These are phyloP conservation scores for Papiliotrema flavescens DNA, from an alignment of 1,284 basidiomycete species.

Conservation along the genomic window DNA sequence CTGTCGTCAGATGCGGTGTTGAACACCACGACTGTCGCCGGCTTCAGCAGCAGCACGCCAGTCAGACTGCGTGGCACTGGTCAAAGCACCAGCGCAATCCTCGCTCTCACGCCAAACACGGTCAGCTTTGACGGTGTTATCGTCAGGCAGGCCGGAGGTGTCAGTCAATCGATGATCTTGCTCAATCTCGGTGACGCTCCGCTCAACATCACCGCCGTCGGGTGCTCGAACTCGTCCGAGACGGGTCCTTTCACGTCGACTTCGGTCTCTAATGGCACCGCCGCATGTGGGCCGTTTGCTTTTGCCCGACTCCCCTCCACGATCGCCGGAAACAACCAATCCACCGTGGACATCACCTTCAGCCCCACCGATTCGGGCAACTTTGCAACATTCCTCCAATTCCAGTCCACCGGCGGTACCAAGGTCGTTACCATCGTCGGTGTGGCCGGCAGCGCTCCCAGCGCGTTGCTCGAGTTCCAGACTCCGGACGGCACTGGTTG, in stretches of 20 bases:
- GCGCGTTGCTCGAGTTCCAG: slow-evolving; percentile 10
- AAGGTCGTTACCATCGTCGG: slow-evolving; percentile 8
- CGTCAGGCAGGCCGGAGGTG: slow-evolving; percentile 8
- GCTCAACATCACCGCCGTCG: slow-evolving; percentile 7
- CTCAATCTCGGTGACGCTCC: slow-evolving; percentile 7
- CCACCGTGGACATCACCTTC: slow-evolving; percentile 7
- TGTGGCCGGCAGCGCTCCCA: slow-evolving; percentile 8
- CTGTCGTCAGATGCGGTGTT: slow-evolving; percentile 10
- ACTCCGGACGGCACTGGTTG: slow-evolving; percentile 9
- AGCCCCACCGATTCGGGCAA: slow-evolving; percentile 9
- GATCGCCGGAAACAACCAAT: slow-evolving; percentile 10
- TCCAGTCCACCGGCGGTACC: slow-evolving; percentile 5
- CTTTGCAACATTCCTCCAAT: slow-evolving; percentile 8
- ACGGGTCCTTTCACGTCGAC: slow-evolving; percentile 8
- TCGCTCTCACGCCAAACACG: slow-evolving; percentile 9
- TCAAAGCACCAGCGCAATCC: slow-evolving; percentile 9
- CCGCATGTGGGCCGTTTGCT: slow-evolving; percentile 8
- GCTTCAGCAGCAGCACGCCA: slow-evolving; percentile 6
- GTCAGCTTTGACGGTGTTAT: slow-evolving; percentile 13
- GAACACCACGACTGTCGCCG: slow-evolving; percentile 4
- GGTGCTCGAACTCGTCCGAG: slow-evolving; percentile 7
- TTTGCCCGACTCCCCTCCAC: slow-evolving; percentile 4
- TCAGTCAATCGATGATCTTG: slow-evolving; percentile 11
- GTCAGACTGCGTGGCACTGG: slow-evolving; percentile 7
- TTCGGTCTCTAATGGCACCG: not conserved